Base-by-base conservation (phyloP, 257 asterid species). In the Marsdenia floribunda region DNA sequence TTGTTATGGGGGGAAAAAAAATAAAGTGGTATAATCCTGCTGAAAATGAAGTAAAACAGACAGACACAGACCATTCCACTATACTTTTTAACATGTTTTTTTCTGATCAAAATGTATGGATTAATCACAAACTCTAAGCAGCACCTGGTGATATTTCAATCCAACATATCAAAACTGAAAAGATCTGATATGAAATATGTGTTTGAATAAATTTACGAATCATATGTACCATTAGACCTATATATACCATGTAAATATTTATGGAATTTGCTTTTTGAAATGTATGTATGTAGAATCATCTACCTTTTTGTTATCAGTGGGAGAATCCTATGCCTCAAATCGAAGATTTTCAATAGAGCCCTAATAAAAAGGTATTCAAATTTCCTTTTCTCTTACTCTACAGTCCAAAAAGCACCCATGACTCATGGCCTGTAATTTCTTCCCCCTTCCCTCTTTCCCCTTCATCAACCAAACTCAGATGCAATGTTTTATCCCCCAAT, bases 31-130 rank as follows among this genome's bases (percentile, higher is more conserved):
- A 29, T 35, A 49, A n/a, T 10, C 15, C 26, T 33, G n/a, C 5
- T 61, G 42, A 61, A 29, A 29, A 15, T 15, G n/a, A 61, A 61
- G 68, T 61, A 26, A 61, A 19, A 24, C 0, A 29, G 33, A 29
- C 33, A 29, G 33, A 29, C 33, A 49, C 72, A 37, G 76, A 26
- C 49, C 80, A 22, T 64, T 68, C 47, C 69, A 49, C 60, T 46
- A 24, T 40, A 72, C 69, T 0, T 33, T 15, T 57, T 37, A 11
- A 0, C 35, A 29, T 18, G 35, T 44, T 38, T 66, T 73, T 64
- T 29, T 29, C 16, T 68, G 1, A 2, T 18, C 53, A 26, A 21
- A 49, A 12, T 49, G 18, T 10, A 49, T 49, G 16, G 14, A 49
- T 49, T 3, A 12, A 46, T 13, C 33, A 29, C 33, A 29, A 29